Evolutionary conservation across 345 rosid species (phyloP), one percentile per base, ranked within the genome.

Genomic region (Moringa oleifera): DNA sequence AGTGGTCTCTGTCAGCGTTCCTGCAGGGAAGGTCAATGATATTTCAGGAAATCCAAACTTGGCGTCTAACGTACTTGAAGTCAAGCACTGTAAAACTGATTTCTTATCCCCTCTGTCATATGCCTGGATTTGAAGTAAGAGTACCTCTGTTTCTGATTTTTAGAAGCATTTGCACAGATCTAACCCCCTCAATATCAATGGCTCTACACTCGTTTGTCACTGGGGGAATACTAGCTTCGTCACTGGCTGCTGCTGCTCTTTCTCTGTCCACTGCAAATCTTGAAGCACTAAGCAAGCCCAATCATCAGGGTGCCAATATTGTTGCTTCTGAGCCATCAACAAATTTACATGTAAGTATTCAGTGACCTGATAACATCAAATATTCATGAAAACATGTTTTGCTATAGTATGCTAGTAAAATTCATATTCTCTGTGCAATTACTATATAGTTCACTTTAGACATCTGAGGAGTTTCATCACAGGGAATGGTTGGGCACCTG

Each of bases 401-500:
- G 13, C 50, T 4, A 9, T 56, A 36, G 53, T 8, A 28, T 28
- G 8, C 33, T n/a, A n/a, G n/a, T n/a, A n/a, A n/a, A n/a, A n/a
- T n/a, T n/a, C n/a, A 41, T 41, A 51, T 49, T 22, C 24, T 57
- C 10, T 20, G 67, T 36, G 23, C 6, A 41, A 63, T 51, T n/a
- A n/a, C n/a, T n/a, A n/a, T 23, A 20, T 23, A 18, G 51, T 55
- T 25, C 11, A 28, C 36, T 55, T 28, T 20, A 25, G 21, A n/a
- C n/a, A 36, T 58, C 53, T 20, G 22, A 24, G 22, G 18, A 0
- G 7, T 55, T 62, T 28, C 54, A 53, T 58, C 23, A 18, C 65
- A 82, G 86, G 86, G 83, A 69, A 62, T 82, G 78, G 57, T 77
- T 45, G 86, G 86, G 51, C 86, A 82, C 61, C 78, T 82, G 33